Base-by-base conservation (phyloP, 192 early-diverging fungal species). In the Backusella luteola region DNA sequence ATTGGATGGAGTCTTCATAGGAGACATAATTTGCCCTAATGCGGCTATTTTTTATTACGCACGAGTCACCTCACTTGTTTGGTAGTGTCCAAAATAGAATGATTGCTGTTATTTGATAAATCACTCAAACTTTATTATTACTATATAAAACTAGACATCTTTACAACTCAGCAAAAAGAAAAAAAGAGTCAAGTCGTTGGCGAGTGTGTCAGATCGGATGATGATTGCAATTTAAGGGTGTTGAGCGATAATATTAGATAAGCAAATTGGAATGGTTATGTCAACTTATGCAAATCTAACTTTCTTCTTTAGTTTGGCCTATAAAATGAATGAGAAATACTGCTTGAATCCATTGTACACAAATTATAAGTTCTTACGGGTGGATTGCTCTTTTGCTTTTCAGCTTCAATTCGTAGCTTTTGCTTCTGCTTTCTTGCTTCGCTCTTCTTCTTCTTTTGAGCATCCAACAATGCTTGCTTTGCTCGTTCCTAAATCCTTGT, bases 251-350 rank as follows among this genome's bases (percentile, higher is more conserved):
- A 63, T 29, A 59, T 59, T 26, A 59, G 8, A 3, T 26, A 59
- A 59, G 19, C 8, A 59, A 3, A n/a, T 6, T 1, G 29, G 29
- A 32, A 32, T 32, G 29, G 29, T 32, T 32, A 32, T 32, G 32
- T 32, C 32, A 32, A 5, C 42, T 7, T 71, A 71, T 71, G 70
- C 35, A 19, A 71, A 71, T 71, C 70, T 71, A 0, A 71, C 70
- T 29, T 32, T 71, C 70, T 71, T 71, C 41, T 71, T 71, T 2
- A 44, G 70, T 49, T 26, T 44, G 46, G 29, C 8, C 29, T 71
- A 49, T 23, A 41, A 71, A 69, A 44, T 23, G 6, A 71, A 4
- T 15, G 41, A 41, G 17, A 4, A 11, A 71, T 39, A 36, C 0
- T 17, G 6, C 6, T 67, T 6, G 4, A 19, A 17, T 15, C 14